Evolutionary conservation across 179 eudicot genomes (phyloP).

Genomic region (Vitellaria paradoxa): DNA sequence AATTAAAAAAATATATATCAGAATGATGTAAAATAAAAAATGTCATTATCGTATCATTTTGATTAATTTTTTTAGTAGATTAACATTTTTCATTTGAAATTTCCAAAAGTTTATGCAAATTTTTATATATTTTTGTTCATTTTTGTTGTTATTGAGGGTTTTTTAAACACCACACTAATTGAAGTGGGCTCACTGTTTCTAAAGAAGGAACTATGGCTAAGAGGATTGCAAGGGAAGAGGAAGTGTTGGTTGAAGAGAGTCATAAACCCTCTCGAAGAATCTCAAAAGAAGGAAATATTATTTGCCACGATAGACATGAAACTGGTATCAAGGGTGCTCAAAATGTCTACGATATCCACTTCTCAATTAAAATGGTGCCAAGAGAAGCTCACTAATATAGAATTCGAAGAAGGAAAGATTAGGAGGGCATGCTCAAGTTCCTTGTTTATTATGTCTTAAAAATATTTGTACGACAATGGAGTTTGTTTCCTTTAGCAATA

Average conservation of each 20-base stretch:
- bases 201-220: constrained; percentile 31
- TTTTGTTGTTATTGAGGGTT: neutral
- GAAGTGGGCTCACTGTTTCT: neutral
- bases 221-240: constrained; percentile 22
- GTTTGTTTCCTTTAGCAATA: too few species aligned
- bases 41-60: neutral
- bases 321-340: constrained; percentile 28
- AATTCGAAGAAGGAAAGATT: constrained; percentile 20
- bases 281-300: constrained; percentile 17
- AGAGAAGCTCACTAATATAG: constrained; percentile 26
- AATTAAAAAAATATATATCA: too few species aligned
- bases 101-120: too few species aligned
- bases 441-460: constrained; percentile 4
- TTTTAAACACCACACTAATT: neutral
- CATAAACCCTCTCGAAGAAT: constrained; percentile 12
- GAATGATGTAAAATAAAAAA: too few species aligned
- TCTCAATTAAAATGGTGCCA: constrained; percentile 40
- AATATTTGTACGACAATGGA: neutral
- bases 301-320: constrained; percentile 27
- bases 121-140: neutral
- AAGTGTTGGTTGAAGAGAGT: constrained; percentile 26
- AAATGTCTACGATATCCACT: constrained; percentile 27
- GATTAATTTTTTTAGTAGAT: neutral
- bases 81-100: neutral
- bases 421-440: constrained; percentile 1